phyloP scores from a whole-genome alignment of 305 asterid genomes.

The Fraxinus sp. region DNA sequence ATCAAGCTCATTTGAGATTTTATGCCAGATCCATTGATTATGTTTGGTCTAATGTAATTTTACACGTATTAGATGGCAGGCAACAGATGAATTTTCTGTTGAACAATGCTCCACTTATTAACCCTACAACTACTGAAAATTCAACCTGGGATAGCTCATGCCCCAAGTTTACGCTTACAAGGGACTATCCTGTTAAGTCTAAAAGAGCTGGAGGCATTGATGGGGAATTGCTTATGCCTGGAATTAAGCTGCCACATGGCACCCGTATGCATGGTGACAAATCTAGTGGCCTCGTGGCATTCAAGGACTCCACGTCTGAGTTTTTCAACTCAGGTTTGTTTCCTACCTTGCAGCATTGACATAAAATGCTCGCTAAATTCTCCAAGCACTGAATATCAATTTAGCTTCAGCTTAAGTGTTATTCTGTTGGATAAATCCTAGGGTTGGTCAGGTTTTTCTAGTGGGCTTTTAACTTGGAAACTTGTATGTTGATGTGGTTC shows the following conservation, averaged over 20 bases:
- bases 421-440: background rate
- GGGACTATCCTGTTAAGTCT: slow-evolving; percentile 41
- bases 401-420: background rate
- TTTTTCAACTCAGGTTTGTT: slow-evolving; percentile 56
- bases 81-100: slow-evolving; percentile 53
- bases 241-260: slow-evolving; percentile 43
- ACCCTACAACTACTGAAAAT: slow-evolving; percentile 39
- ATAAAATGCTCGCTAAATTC: background rate
- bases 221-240: slow-evolving; percentile 44
- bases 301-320: slow-evolving; percentile 46
- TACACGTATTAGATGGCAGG: slow-evolving; percentile 47
- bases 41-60: slow-evolving; percentile 10
- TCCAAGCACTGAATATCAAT: background rate
- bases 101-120: slow-evolving; percentile 40
- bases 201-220: slow-evolving; percentile 37
- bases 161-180: slow-evolving; percentile 64
- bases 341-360: slow-evolving; percentile 6
- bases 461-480: background rate
- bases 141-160: slow-evolving; percentile 46
- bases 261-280: slow-evolving; percentile 39
- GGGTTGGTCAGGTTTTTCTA: background rate
- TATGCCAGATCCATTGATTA: background rate
- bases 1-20: background rate
- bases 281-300: slow-evolving; percentile 40
- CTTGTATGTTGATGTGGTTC: background rate